Conservation (phyloP, 2,329 filamentous ascomycete genomes). For the Colletotrichum orchidophilum region DNA sequence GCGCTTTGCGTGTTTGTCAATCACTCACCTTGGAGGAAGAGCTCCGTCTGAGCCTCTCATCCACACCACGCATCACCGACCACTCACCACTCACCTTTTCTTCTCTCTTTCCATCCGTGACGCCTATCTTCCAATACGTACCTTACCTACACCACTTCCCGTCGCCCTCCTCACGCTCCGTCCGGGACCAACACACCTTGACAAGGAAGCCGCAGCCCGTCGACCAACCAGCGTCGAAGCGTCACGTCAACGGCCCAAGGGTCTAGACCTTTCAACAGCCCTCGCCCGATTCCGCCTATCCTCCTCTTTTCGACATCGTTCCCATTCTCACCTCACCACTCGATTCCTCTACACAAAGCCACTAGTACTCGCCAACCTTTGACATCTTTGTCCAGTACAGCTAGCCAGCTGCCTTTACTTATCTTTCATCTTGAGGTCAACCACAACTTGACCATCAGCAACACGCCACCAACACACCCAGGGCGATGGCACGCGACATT, state of each 20-base stretch:
- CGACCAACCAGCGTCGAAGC: slow-evolving; percentile 13
- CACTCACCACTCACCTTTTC: neutral
- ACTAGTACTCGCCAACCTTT: neutral
- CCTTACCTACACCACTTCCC: neutral
- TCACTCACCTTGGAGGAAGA: neutral
- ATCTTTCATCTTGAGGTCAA: neutral
- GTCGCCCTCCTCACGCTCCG: neutral
- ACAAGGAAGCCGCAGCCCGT: neutral
- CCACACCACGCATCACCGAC: neutral
- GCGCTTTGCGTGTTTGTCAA: too few species aligned
- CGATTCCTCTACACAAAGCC: neutral
- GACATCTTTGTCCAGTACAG: neutral
- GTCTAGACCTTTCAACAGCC: slow-evolving; percentile 14
- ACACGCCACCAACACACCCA: neutral
- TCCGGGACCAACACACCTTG: slow-evolving; percentile 18
- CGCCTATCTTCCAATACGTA: neutral
- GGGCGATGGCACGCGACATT: slow-evolving; percentile 24
- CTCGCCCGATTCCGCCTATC: neutral
- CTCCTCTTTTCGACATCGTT: neutral
- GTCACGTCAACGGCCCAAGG: neutral
- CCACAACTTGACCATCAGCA: neutral
- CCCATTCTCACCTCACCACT: neutral
- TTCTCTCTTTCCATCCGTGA: slow-evolving; percentile 1
- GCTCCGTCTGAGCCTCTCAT: neutral
- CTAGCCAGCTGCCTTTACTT: too few species aligned